Percentiles rank a stretch among this genome's conserved stretches.
These are phyloP conservation scores for Russula compacta DNA, from an alignment of 768 basidiomycete genomes.

Conservation along the genomic window DNA sequence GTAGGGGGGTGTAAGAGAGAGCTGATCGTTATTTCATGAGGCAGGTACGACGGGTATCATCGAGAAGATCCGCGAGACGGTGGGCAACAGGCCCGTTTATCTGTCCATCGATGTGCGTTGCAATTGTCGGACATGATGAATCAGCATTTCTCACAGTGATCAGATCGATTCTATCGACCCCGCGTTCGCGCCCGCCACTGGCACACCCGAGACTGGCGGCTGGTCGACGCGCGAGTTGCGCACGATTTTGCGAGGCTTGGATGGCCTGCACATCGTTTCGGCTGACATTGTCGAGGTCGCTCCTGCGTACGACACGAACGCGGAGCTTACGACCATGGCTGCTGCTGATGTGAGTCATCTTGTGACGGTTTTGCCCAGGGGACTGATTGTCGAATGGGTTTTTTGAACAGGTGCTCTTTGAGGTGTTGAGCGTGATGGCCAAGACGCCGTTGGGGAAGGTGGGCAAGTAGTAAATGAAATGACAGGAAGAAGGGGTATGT, in stretches of 20 bases:
- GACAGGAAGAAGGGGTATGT: neutral
- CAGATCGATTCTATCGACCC: conserved; percentile 78
- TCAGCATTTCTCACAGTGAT: conserved; percentile 1
- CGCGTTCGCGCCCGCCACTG: conserved; percentile 74
- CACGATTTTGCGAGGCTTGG: conserved; percentile 64
- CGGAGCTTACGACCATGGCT: conserved; percentile 54
- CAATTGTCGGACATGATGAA: neutral
- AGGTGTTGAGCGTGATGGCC: conserved; percentile 70
- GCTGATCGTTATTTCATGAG: neutral
- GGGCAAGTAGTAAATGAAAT: neutral
- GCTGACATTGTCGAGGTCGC: conserved; percentile 83
- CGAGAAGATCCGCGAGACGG: conserved; percentile 67
- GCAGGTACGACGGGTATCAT: conserved; percentile 68
- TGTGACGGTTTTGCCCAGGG: too few species aligned
- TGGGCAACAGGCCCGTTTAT: conserved; percentile 68
- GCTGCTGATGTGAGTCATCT: conserved; percentile 44
- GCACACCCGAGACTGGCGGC: conserved; percentile 77
- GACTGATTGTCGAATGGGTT: neutral
- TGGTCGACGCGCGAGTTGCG: conserved; percentile 81
- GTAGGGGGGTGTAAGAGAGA: neutral
- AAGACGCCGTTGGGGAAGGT: conserved; percentile 66
- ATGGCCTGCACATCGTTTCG: conserved; percentile 67
- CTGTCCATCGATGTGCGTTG: conserved; percentile 62
- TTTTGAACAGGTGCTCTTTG: conserved; percentile 53
- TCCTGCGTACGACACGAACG: conserved; percentile 68